Evolutionary conservation across 2,329 filamentous ascomycete species (phyloP).

Genomic region (Cordyceps cateniannulata): DNA sequence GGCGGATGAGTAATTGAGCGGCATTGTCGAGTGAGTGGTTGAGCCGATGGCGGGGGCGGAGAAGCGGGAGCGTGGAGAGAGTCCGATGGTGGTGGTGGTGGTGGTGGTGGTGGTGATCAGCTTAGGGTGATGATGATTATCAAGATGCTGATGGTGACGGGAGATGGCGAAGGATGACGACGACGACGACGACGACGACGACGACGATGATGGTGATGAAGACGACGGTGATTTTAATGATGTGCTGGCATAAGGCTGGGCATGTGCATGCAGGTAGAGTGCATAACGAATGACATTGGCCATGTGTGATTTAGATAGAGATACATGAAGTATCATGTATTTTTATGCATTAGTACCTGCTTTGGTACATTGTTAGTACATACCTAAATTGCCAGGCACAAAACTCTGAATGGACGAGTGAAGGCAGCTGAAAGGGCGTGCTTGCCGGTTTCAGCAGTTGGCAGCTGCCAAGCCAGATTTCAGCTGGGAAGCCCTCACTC

Average conservation of each 20-base stretch:
- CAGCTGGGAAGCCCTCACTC: not conserved
- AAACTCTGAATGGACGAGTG: not conserved
- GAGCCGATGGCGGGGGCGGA: not conserved
- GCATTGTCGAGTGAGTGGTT: not conserved
- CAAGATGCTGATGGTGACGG: not conserved
- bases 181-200: no score
- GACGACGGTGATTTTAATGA: not conserved
- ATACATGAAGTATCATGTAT: no score
- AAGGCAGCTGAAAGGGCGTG: not conserved
- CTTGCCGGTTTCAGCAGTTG: not conserved
- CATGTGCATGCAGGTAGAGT: not conserved
- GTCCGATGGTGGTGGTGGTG: not conserved
- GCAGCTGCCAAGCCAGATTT: not conserved
- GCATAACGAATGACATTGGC: no score
- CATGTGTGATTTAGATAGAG: no score
- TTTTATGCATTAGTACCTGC: no score
- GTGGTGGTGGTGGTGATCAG: not conserved
- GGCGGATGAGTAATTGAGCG: conserved; percentile 2
- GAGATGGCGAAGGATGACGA: not conserved
- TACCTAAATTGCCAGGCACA: no score
- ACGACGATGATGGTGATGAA: not conserved
- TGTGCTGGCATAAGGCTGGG: not conserved
- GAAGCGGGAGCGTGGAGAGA: not conserved
- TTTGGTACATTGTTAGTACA: no score
- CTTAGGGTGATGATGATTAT: not conserved